Evolutionary conservation across 1,139 yeast species (phyloP).

Genomic region (Sugiyamaella pinicola): DNA sequence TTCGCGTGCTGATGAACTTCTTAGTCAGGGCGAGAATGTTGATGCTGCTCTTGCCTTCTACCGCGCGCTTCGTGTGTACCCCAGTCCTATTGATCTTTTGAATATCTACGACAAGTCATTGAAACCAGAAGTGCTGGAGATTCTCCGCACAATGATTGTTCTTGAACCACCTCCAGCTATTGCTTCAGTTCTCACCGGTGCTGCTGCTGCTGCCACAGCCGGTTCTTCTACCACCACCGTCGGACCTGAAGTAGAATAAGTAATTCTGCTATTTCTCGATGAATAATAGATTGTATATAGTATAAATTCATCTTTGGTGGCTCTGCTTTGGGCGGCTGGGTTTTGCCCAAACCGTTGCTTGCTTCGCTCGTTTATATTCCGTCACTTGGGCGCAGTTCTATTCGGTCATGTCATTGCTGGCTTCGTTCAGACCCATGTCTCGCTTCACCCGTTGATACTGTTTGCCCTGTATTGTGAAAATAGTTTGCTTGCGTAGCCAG

Average conservation of each 20-base stretch:
- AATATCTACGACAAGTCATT: conserved; percentile 87
- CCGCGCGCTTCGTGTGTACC: conserved; percentile 92
- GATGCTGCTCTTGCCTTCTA: conserved; percentile 89
- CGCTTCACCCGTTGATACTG: too few species aligned
- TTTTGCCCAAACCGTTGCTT: too few species aligned
- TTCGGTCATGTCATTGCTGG: too few species aligned
- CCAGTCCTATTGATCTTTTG: conserved; percentile 89
- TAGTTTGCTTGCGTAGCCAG: too few species aligned
- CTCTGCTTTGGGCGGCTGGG: background rate
- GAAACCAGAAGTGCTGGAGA: conserved; percentile 78
- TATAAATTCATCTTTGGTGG: conserved; percentile 8
- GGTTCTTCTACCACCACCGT: conserved; percentile 31
- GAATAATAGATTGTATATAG: conserved; percentile 17
- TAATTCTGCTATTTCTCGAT: conserved; percentile 16
- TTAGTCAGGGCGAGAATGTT: conserved; percentile 41
- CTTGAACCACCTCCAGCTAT: conserved; percentile 84
- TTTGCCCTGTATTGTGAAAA: too few species aligned
- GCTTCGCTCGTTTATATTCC: too few species aligned
- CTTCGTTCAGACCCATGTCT: too few species aligned
- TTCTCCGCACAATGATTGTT: conserved; percentile 85
- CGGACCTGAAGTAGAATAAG: conserved; percentile 35
- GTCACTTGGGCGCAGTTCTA: too few species aligned
- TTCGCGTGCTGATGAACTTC: conserved; percentile 67
- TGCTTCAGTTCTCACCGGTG: conserved; percentile 63
- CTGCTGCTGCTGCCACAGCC: conserved; percentile 38